Evolutionary conservation across 805 yeast genomes (phyloP).

Genomic region (Lachancea waltii): DNA sequence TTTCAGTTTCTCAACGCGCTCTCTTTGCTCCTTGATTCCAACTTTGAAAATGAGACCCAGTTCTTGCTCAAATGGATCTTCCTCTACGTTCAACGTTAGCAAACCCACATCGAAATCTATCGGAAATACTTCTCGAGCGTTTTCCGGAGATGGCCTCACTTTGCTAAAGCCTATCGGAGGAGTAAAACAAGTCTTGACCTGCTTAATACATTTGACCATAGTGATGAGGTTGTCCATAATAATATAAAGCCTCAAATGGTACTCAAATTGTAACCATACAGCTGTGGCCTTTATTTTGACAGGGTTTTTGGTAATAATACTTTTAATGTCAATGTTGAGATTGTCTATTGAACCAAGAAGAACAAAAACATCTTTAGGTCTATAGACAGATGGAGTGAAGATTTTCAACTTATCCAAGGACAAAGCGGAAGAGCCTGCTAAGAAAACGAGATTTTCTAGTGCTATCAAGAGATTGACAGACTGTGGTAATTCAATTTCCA

Average conservation of each 20-base stretch:
- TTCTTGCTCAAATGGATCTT: constrained; percentile 61
- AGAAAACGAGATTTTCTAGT: constrained; percentile 10
- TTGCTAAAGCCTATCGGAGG: constrained; percentile 27
- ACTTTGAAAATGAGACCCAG: constrained; percentile 50
- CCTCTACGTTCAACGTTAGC: constrained; percentile 47
- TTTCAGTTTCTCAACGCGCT: constrained; percentile 38
- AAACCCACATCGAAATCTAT: constrained; percentile 38
- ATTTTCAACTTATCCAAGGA: constrained; percentile 12
- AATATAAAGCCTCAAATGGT: constrained; percentile 38
- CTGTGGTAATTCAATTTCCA: constrained; percentile 26
- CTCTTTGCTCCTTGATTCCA: constrained; percentile 52
- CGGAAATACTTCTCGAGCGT: constrained; percentile 34
- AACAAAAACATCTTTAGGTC: constrained; percentile 18
- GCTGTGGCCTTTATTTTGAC: constrained; percentile 14
- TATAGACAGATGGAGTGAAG: constrained; percentile 28
- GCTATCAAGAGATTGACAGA: constrained; percentile 21
- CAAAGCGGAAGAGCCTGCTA: constrained; percentile 4
- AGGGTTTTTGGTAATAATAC: not conserved
- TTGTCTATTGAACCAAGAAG: constrained; percentile 17
- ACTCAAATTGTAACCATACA: constrained; percentile 29
- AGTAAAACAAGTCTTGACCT: constrained; percentile 39
- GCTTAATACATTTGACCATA: constrained; percentile 41
- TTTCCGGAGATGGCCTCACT: constrained; percentile 24
- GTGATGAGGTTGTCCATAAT: constrained; percentile 47
- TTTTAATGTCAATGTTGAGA: constrained; percentile 11